Evolutionary conservation across 139 green algal species (phyloP).

Genomic region (Chlamydomonas schloesseri): DNA sequence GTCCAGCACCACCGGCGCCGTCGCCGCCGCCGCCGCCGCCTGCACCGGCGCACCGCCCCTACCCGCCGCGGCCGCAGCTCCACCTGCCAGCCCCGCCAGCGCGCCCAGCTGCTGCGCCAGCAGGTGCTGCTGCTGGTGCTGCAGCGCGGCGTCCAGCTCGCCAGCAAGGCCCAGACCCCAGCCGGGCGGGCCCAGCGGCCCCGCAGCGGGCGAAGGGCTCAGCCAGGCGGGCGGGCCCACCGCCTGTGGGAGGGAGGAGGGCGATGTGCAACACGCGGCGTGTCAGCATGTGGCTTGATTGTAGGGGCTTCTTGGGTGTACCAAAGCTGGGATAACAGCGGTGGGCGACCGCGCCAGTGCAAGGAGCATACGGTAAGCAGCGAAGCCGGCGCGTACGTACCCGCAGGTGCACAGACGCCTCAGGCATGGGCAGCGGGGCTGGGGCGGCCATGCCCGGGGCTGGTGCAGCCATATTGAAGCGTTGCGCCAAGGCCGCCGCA

Average conservation of each 20-base stretch:
- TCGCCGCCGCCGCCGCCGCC: background rate
- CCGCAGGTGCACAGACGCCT: constrained; percentile 22
- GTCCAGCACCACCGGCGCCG: background rate
- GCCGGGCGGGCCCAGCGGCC: background rate
- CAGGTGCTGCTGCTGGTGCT: no score
- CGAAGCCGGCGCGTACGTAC: no score
- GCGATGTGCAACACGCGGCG: no score
- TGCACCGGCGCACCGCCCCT: background rate
- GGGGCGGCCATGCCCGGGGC: background rate
- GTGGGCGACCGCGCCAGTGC: no score
- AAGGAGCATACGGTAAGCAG: no score
- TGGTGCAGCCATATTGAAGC: background rate
- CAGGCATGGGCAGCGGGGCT: constrained; percentile 15
- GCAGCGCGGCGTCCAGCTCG: no score
- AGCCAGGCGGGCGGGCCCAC: constrained; percentile 2
- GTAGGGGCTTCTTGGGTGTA: no score
- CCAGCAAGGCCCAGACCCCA: background rate
- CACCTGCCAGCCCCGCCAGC: background rate
- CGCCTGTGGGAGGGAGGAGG: background rate
- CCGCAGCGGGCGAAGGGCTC: background rate
- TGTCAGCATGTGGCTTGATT: no score
- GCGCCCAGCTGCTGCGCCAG: background rate
- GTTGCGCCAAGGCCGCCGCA: background rate
- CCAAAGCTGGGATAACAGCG: no score
- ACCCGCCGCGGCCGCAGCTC: background rate